phyloP scores from a whole-genome alignment of 371 early-diverging fungal genomes.

The Dichotomocladium elegans region DNA sequence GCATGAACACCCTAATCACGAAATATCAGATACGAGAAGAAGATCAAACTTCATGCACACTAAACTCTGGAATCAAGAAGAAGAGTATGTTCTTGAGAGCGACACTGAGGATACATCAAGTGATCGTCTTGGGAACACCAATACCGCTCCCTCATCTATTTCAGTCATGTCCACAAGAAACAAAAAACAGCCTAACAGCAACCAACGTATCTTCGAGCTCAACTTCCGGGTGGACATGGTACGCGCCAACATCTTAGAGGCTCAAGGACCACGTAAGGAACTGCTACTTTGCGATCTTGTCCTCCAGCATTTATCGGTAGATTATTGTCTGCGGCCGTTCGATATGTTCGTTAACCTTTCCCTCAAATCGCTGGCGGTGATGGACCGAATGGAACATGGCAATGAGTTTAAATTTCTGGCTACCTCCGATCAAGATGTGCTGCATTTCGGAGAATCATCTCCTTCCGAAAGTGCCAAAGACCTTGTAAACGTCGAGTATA shows the following conservation, averaged over 20 bases:
- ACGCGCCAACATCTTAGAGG: conserved; percentile 56
- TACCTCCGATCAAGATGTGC: conserved; percentile 47
- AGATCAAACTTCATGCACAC: conserved; percentile 29
- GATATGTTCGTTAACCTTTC: conserved; percentile 74
- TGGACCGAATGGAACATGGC: conserved; percentile 69
- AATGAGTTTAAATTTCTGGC: conserved; percentile 66
- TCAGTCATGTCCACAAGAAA: neutral
- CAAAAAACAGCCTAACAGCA: conserved; percentile 5
- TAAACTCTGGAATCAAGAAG: conserved; percentile 24
- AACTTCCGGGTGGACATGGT: conserved; percentile 72
- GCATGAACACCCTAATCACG: conserved; percentile 1
- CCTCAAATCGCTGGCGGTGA: conserved; percentile 71
- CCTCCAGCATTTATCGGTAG: conserved; percentile 67
- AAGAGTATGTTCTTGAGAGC: conserved; percentile 25
- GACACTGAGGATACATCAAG: conserved; percentile 29
- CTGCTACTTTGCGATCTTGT: conserved; percentile 64
- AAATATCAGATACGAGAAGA: too few species aligned
- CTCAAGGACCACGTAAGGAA: conserved; percentile 40
- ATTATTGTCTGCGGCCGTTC: conserved; percentile 66
- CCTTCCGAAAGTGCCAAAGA: conserved; percentile 31
- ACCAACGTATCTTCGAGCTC: conserved; percentile 59
- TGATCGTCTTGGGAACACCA: conserved; percentile 4
- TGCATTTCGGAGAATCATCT: too few species aligned
- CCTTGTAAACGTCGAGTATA: conserved; percentile 73
- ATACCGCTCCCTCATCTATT: neutral